Base-by-base conservation (phyloP, 306 rosid species). In the Abrus pulchellus region DNA sequence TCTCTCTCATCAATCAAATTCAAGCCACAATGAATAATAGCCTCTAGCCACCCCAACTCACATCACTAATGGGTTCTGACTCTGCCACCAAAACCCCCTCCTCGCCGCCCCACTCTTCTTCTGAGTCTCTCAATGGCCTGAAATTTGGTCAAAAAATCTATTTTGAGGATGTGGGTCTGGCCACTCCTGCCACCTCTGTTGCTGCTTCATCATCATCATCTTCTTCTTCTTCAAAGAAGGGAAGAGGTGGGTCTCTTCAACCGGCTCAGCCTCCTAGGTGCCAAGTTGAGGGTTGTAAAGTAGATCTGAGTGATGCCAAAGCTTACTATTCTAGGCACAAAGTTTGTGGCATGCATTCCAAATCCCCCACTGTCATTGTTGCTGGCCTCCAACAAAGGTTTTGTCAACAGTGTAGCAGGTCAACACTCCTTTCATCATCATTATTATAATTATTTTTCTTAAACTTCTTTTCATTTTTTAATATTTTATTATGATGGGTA, bases 371-470 rank as follows among this genome's bases (percentile, higher is more conserved):
- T 52, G 99, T 91, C 81, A 59, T 84, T 79, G 98, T 95, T 53
- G 84, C 89, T 75, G 96, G 96, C 7, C 82, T 90, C 12, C 88
- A 91, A 66, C 98, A 95, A 79, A 85, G 99, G 87, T 95, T 95
- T 90, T 95, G 99, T 78, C 99, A 93, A 75, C 99, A 95, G 92
- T 95, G 99, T 76, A 93, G 99, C 93, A 91, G 99, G 85, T 81
- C 80, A 41, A 44, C 20, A 40, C 45, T 2, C 59, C 33, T 68
- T 8, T 34, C 65, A 6, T 65, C 20, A 44, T 40, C 32, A 5
- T 30, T 38, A 20, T 64, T 29, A 8, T 54, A 40, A 68, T 59
- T 20, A 20, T 56, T 43, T 4, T 27, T 27, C 43, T 63, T 13
- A 9, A 10, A 0, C 27, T 50, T 50, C 62, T 60, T 20, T 6